Conservation (phyloP, 2,329 filamentous ascomycete species). For the Diaporthe helianthi region DNA sequence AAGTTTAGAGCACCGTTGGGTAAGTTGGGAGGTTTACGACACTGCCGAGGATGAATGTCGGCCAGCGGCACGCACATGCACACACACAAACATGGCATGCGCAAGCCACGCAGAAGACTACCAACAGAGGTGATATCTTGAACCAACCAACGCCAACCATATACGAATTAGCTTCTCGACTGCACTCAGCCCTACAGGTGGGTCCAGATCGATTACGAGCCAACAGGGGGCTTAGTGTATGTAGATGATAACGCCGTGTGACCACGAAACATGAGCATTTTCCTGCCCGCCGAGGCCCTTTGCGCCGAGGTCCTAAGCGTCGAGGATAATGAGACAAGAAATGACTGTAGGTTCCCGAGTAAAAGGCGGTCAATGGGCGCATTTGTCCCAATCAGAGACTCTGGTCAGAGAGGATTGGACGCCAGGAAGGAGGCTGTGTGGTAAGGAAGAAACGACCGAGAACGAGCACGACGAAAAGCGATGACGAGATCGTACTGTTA, state of each 20-base stretch:
- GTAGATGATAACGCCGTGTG: neutral
- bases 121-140: neutral
- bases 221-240: neutral
- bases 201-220: neutral
- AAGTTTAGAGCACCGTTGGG: conserved; percentile 1
- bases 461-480: conserved; percentile 1
- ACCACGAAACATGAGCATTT: no score
- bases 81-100: neutral
- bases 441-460: neutral
- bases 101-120: neutral
- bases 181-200: neutral
- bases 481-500: neutral
- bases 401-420: neutral
- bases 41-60: neutral
- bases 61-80: neutral
- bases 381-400: neutral
- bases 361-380: neutral
- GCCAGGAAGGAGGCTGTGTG: conserved; percentile 16
- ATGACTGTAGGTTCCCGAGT: neutral
- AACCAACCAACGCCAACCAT: no score
- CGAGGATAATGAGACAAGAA: neutral
- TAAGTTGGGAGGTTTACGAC: neutral
- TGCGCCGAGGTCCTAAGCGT: neutral
- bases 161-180: neutral
- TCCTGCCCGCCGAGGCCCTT: neutral